phyloP scores from a whole-genome alignment of 106 monocot genomes.

The Phalaenopsis aphrodite region DNA sequence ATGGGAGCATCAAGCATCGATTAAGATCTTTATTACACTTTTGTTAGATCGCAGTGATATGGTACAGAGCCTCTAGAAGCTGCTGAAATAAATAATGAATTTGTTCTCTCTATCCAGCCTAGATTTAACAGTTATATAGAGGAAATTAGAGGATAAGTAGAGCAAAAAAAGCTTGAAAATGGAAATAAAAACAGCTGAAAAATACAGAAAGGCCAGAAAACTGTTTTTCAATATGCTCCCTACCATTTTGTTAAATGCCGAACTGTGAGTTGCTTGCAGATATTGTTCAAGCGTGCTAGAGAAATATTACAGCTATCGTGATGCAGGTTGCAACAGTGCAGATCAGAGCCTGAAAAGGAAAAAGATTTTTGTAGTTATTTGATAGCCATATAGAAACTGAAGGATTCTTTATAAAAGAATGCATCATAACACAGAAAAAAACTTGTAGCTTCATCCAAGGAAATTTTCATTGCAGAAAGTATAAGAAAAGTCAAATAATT shows the following conservation, averaged over 20 bases:
- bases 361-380: neutral
- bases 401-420: no score
- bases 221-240: neutral
- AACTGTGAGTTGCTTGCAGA: neutral
- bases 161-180: neutral
- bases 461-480: no score
- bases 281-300: neutral
- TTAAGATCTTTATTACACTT: no score
- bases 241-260: neutral
- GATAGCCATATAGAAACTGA: neutral
- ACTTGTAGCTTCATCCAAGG: no score
- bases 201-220: neutral
- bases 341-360: conserved; percentile 9
- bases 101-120: neutral
- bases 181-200: neutral
- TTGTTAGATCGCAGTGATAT: no score
- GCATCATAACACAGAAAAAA: no score
- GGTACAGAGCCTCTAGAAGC: neutral
- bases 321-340: conserved; percentile 12
- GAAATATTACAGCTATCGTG: conserved; percentile 6
- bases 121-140: neutral
- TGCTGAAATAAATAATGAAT: neutral
- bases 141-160: neutral
- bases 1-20: no score
- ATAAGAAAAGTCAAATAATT: no score